Evolutionary conservation across 2,329 filamentous ascomycete species (phyloP).

Genomic region (Dothideomycetes sp.): DNA sequence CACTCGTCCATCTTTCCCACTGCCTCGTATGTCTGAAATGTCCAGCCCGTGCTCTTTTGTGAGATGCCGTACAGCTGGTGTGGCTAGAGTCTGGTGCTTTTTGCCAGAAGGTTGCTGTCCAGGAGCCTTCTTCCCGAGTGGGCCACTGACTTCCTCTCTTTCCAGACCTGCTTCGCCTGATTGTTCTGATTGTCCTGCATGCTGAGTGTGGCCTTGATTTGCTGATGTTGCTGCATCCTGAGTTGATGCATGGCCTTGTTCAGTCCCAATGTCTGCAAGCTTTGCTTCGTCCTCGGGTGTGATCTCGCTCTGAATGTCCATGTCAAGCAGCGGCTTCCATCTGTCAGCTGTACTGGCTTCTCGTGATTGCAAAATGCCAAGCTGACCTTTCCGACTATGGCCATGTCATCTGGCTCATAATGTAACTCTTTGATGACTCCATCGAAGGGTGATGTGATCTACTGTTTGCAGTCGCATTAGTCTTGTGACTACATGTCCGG

Average conservation of each 20-base stretch:
- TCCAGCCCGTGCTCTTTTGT: constrained; percentile 69
- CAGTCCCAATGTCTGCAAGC: constrained; percentile 20
- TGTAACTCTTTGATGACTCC: constrained; percentile 93
- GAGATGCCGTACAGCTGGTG: constrained; percentile 82
- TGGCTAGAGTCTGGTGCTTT: constrained; percentile 51
- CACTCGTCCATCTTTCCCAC: constrained; percentile 82
- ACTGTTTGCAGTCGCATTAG: constrained; percentile 13
- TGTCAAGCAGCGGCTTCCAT: constrained; percentile 71
- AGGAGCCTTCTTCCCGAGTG: constrained; percentile 1
- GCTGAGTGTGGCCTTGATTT: constrained; percentile 9
- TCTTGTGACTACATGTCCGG: no score
- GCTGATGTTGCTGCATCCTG: constrained; percentile 8
- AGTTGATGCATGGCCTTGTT: no score
- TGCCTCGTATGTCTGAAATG: constrained; percentile 69
- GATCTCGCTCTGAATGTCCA: constrained; percentile 75
- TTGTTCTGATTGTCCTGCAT: constrained; percentile 1
- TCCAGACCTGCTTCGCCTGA: background rate
- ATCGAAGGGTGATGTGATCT: constrained; percentile 93
- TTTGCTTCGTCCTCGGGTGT: constrained; percentile 47
- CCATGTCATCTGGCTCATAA: constrained; percentile 93
- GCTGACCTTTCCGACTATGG: constrained; percentile 69
- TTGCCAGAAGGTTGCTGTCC: background rate
- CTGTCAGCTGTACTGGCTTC: background rate
- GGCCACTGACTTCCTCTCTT: constrained; percentile 5
- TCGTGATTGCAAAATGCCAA: background rate